These are phyloP conservation scores for Calonectria henricotiae DNA, from an alignment of 2,329 filamentous ascomycete species.

Conservation along the genomic window DNA sequence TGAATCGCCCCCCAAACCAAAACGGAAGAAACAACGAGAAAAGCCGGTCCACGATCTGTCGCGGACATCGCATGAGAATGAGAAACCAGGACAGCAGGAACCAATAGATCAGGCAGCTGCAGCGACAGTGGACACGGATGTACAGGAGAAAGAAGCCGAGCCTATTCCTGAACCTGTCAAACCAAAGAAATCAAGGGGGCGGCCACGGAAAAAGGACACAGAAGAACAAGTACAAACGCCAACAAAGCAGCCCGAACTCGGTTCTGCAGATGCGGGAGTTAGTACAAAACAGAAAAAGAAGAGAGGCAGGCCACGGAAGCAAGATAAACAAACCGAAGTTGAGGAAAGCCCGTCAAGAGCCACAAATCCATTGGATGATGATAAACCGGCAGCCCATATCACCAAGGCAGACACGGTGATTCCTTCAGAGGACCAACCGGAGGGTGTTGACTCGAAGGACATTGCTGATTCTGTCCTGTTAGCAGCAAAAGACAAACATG, in stretches of 20 bases:
- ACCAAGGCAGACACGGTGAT: conserved; percentile 8
- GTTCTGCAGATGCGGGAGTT: conserved; percentile 33
- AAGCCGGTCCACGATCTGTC: conserved; percentile 25
- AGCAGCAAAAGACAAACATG: conserved; percentile 5
- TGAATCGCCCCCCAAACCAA: conserved; percentile 39
- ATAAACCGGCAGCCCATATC: conserved; percentile 5
- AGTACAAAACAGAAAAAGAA: conserved; percentile 55
- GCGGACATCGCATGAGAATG: conserved; percentile 1
- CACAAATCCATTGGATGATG: background rate
- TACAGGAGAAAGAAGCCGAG: conserved; percentile 40
- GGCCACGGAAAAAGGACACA: conserved; percentile 54
- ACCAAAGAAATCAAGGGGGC: conserved; percentile 54
- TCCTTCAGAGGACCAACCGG: background rate
- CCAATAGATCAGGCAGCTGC: conserved; percentile 22
- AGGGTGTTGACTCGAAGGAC: background rate
- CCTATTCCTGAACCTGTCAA: conserved; percentile 42
- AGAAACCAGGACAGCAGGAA: conserved; percentile 27
- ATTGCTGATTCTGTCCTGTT: background rate
- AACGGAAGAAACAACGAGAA: conserved; percentile 30
- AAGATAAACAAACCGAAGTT: conserved; percentile 43
- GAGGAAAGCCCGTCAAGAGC: conserved; percentile 32
- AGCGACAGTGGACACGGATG: conserved; percentile 16
- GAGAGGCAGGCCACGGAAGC: conserved; percentile 64
- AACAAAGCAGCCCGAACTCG: conserved; percentile 31
- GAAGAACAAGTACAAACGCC: conserved; percentile 36